Base-by-base conservation (phyloP, 345 rosid genomes). In the Syzygium aromaticum region DNA sequence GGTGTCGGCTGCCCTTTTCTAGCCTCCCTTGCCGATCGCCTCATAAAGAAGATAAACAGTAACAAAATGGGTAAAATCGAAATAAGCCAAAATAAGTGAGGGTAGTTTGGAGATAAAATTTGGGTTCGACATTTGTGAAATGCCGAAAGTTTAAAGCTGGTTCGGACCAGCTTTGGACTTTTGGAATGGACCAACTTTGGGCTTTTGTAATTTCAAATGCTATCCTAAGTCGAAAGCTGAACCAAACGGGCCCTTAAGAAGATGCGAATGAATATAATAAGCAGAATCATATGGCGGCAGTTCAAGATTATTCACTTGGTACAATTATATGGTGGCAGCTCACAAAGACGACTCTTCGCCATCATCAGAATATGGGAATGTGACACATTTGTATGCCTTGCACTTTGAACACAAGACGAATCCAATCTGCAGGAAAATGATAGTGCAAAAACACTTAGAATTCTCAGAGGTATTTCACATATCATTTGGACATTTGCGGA, bases 311-410 rank as follows among this genome's bases (percentile, higher is more conserved):
- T 33, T 67, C 80, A 67, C 46, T 67, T 17, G 23, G 22, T 67
- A 67, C 22, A 9, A 33, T 33, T 33, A 19, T 8, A 19, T 9
- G 80, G 80, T 11, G 0, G 80, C 46, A 19, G 89, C 77, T 92
- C 92, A 94, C 61, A 89, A 88, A 56, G 90, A 84, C 73, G 90
- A 90, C 10, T 91, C 94, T 7, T 92, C 92, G 10, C 92, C 96
- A 17, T 95, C 98, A 30, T 86, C 91, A 30, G 88, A 67, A 88
- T 91, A 88, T 85, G 99, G 98, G 91, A 96, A 96, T 21, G 99
- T 93, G 21, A 95, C 95, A 86, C 96, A 96, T 57, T 95, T 97
- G 95, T 94, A 97, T 86, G 95, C 97, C 91, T 96, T 95, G 94
- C 99, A 95, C 85, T 91, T 94, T 77, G 90, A 90, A 88, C 99